Base-by-base conservation (phyloP, 1,284 basidiomycete genomes). In the Austroboletus olivaceoglutinosus region DNA sequence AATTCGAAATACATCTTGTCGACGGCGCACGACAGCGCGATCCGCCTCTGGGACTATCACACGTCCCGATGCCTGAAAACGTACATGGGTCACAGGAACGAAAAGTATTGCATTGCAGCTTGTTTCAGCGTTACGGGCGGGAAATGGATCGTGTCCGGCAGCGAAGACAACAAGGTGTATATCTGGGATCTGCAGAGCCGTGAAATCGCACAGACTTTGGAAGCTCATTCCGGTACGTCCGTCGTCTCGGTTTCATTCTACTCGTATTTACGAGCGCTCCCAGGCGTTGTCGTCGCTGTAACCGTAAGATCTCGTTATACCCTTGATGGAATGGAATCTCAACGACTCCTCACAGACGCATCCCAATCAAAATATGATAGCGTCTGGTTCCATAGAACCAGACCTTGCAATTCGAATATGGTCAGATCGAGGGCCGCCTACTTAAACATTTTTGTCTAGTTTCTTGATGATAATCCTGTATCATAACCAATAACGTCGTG, bases 11-110 rank as follows among this genome's bases (percentile, higher is more conserved):
- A 93, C 67, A 87, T 99, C 47, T 80, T 98, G 43, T 91, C 92
- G 2, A 89, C 93, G 0, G 89, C 94, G 0, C 86, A 98, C 58
- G 94, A 98, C 62, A 91, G 85, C 53, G 85, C 89, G 0, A 90
- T 98, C 55, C 83, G 96, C 0, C 76, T 99, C 13, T 98, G 97
- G 93, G 93, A 98, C 63, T 93, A 96, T 63, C 91, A 95, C 60
- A 91, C 89, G 0, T 88, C 89, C 2, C 86, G 91, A 53, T 91
- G 93, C 57, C 75, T 99, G 40, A 98, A 98, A 72, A 94, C 94
- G 1, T 95, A 95, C 68, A 75, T 75, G 1, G 91, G 90, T 0
- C 93, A 96, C 66, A 73, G 69, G 18, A 96, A 94, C 69, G 71
- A 78, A 33, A 89, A 89, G 64, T 93, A 84, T 59, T 91, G 89